Conservation (phyloP, 2,329 filamentous ascomycete species). For the Neospermospora avenae region DNA sequence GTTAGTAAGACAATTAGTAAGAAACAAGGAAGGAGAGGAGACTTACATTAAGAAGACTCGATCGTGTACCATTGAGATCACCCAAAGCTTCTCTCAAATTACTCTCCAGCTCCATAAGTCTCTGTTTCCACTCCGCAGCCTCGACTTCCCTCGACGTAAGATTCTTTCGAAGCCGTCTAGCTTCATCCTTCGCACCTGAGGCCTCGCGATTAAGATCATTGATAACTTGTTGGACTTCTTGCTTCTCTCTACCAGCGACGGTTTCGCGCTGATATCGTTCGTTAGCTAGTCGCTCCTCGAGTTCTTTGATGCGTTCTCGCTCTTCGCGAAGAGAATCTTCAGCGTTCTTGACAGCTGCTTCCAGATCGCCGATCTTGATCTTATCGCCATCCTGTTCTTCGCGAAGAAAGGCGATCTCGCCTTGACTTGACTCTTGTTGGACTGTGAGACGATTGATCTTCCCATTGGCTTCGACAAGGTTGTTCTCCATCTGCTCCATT, state of each 20-base stretch:
- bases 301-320: conserved; percentile 69
- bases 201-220: conserved; percentile 89
- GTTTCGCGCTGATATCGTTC: conserved; percentile 86
- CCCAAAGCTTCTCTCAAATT: conserved; percentile 84
- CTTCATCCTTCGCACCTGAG: conserved; percentile 80
- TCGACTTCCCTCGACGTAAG: conserved; percentile 83
- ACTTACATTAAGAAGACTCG: conserved; percentile 74
- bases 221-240: conserved; percentile 89
- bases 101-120: conserved; percentile 83
- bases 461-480: conserved; percentile 77
- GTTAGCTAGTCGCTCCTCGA: conserved; percentile 71
- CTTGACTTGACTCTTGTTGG: conserved; percentile 87
- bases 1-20: conserved; percentile 17
- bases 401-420: conserved; percentile 89
- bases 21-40: neutral
- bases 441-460: conserved; percentile 87
- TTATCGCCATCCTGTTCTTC: conserved; percentile 98
- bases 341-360: conserved; percentile 75
- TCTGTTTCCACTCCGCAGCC: conserved; percentile 85
- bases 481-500: conserved; percentile 79
- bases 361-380: conserved; percentile 93
- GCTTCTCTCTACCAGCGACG: conserved; percentile 83
- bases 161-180: conserved; percentile 75
- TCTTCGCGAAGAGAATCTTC: conserved; percentile 81
- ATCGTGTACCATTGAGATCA: conserved; percentile 81